Percentiles rank a stretch among this genome's conserved stretches.
Conservation (phyloP, 202 grass and related monocot genomes). For the Carex sylvatica region DNA sequence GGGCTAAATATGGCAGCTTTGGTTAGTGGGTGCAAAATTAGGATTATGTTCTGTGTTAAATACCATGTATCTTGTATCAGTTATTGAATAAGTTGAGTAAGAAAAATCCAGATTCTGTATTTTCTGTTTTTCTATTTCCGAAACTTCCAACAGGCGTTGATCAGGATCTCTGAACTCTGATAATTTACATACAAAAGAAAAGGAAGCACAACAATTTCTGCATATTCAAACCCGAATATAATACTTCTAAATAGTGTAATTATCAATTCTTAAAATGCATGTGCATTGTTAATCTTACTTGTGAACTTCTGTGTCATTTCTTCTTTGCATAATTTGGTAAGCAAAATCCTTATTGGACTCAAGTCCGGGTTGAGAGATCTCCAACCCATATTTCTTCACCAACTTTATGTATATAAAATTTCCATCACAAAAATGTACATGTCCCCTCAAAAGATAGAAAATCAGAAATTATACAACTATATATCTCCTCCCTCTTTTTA, state of each 20-base stretch:
- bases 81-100: no score
- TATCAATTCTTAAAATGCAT: not conserved
- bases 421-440: not conserved
- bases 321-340: slow-evolving; percentile 36
- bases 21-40: no score
- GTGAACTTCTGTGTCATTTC: slow-evolving; percentile 33
- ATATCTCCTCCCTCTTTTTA: not conserved
- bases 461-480: not conserved
- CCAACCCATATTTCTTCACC: slow-evolving; percentile 45
- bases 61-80: no score
- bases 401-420: slow-evolving; percentile 36
- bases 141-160: no score
- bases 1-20: no score
- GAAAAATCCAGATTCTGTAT: no score
- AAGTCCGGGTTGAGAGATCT: slow-evolving; percentile 45
- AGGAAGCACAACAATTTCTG: not conserved
- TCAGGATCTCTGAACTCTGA: no score
- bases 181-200: not conserved
- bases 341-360: slow-evolving; percentile 26
- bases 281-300: slow-evolving; percentile 26
- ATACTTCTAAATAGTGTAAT: not conserved
- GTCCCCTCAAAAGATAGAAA: not conserved
- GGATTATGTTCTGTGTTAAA: no score
- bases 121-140: no score
- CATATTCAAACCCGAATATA: not conserved